Evolutionary conservation across 805 yeast genomes (phyloP).

Genomic region (Saturnispora hagleri): DNA sequence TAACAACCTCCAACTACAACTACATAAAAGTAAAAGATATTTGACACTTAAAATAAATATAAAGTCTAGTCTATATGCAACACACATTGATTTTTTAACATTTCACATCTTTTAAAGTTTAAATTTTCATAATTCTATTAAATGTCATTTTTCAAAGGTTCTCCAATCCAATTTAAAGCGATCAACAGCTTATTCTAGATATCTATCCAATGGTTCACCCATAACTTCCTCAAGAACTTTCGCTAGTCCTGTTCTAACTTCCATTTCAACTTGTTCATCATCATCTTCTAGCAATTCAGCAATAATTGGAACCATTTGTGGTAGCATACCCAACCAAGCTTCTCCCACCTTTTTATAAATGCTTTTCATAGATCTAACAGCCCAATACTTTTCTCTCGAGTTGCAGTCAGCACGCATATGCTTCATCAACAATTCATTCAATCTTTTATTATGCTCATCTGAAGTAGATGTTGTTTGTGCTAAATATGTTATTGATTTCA

Average conservation of each 20-base stretch:
- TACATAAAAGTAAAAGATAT: too few species aligned
- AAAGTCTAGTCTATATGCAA: too few species aligned
- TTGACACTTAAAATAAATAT: too few species aligned
- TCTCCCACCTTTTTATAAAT: slow-evolving; percentile 91
- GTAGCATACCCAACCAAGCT: slow-evolving; percentile 83
- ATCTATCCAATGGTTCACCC: slow-evolving; percentile 91
- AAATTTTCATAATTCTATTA: too few species aligned
- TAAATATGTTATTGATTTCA: slow-evolving; percentile 68
- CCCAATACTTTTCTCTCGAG: slow-evolving; percentile 63
- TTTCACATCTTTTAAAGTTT: too few species aligned
- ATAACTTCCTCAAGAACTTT: slow-evolving; percentile 85
- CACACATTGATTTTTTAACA: too few species aligned
- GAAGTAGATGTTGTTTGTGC: slow-evolving; percentile 59
- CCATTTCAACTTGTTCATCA: slow-evolving; percentile 85
- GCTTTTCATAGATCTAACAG: slow-evolving; percentile 67
- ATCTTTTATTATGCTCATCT: slow-evolving; percentile 58
- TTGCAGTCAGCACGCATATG: slow-evolving; percentile 59
- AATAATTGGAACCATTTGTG: slow-evolving; percentile 90
- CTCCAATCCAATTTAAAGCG: neutral
- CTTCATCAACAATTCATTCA: slow-evolving; percentile 53
- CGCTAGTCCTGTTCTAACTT: slow-evolving; percentile 83
- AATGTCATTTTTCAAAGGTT: too few species aligned
- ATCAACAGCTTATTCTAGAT: slow-evolving; percentile 32
- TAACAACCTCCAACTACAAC: too few species aligned
- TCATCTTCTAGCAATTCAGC: slow-evolving; percentile 95